Evolutionary conservation across 2,329 filamentous ascomycete genomes (phyloP).

Genomic region (Fusarium praegraminearum): DNA sequence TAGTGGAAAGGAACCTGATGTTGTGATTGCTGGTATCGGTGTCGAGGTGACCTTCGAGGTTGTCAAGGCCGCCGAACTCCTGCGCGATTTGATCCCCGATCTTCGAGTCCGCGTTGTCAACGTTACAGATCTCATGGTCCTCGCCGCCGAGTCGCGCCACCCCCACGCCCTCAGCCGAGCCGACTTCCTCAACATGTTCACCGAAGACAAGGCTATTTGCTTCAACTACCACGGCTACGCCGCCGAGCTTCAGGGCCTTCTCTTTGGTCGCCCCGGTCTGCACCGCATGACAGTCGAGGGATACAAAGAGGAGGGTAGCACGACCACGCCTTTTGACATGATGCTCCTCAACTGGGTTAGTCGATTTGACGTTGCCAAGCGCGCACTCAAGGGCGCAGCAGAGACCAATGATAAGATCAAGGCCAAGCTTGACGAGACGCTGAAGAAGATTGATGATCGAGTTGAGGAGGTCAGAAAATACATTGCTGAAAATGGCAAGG

Average conservation of each 20-base stretch:
- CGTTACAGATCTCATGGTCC: constrained; percentile 74
- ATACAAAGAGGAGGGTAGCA: constrained; percentile 74
- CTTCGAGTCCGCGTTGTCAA: constrained; percentile 72
- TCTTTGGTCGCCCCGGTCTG: constrained; percentile 67
- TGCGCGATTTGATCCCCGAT: constrained; percentile 62
- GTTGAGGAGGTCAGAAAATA: constrained; percentile 64
- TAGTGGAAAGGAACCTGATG: constrained; percentile 67
- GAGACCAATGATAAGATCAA: constrained; percentile 61
- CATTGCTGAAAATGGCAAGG: constrained; percentile 65
- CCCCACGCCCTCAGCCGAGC: constrained; percentile 67
- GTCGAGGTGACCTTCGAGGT: constrained; percentile 75
- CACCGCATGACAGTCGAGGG: constrained; percentile 67
- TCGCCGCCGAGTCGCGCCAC: constrained; percentile 66
- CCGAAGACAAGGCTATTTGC: constrained; percentile 64
- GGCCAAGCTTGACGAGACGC: constrained; percentile 57
- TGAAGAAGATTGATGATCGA: constrained; percentile 61
- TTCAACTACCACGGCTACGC: constrained; percentile 78
- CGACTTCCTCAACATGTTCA: constrained; percentile 69
- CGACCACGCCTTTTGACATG: constrained; percentile 78
- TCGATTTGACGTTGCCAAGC: constrained; percentile 68
- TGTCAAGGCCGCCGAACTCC: constrained; percentile 68
- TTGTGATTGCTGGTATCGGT: constrained; percentile 73
- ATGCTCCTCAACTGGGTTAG: constrained; percentile 72
- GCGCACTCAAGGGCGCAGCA: constrained; percentile 63
- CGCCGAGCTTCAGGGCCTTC: constrained; percentile 69